Evolutionary conservation across 129 eudicot genomes (phyloP), one percentile per base, ranked within the genome.

Genomic region (Tagetes erecta): DNA sequence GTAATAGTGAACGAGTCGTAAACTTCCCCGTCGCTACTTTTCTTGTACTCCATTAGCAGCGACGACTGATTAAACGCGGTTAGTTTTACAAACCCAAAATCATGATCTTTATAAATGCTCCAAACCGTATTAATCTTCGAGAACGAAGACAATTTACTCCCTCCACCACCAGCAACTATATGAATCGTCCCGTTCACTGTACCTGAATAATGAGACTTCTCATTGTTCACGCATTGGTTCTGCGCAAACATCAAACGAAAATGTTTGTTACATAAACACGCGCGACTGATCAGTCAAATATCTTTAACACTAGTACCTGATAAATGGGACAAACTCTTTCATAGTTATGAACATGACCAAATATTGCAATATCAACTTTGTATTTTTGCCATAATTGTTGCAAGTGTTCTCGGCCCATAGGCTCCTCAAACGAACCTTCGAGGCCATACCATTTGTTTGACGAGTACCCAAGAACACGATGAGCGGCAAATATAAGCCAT

Each of bases 391-490:
- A 92, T 8, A 92, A 87, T 37, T 62, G 83, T 78, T 89, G 96
- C 80, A 92, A 80, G 88, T 82, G 78, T 67, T 89, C 96, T 39
- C 97, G 82, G 3, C 97, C 97, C 97, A 92, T 92, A 45, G 96
- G 97, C 73, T 89, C 97, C 37, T 89, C 91, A 42, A 92, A 92
- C 5, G 97, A 76, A 30, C 97, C 97, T 68, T 89, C 89, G 8
- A 46, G 8, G 4, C 85, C 96, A 3, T 87, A 92, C 77, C 78
- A 87, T 2, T 73, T 27, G 47, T 80, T 81, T 0, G 97, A 92
- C 3, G 96, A 85, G 58, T 92, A 92, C 20, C 97, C 97, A 34
- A 92, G 96, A 58, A 80, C 88, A 33, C 97, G 91, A 81, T 92
- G 96, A 11, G 91, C 88, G 5, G 84, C 80, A 84, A 92, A 92